Base-by-base conservation (phyloP, 148 eudicot genomes). In the Mesembryanthemum crystallinum region DNA sequence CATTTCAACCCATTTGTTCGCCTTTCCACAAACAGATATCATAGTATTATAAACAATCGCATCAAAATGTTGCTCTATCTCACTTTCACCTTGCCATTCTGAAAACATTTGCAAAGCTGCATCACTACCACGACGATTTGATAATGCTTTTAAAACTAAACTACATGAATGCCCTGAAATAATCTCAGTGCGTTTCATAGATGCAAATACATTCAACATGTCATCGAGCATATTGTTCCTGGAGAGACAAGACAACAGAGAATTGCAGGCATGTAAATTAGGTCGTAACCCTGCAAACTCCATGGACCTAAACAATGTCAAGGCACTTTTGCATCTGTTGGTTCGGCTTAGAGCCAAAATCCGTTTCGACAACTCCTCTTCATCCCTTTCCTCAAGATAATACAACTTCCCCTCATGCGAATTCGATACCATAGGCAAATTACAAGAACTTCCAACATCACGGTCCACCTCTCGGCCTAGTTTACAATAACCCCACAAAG, bases 371-470 rank as follows among this genome's bases (percentile, higher is more conserved):
- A 89, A 76, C 9, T 42, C 68, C 76, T 73, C 72, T 73, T 88
- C 89, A 87, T 87, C 77, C 43, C 73, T 84, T 83, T 86, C 92
- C 82, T 91, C 96, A 30, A 91, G 72, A 78, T 82, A 90, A 39
- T 61, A 65, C 18, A 88, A 64, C 77, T 62, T 82, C 67, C 62
- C 61, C 51, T 67, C 82, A 71, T 76, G 52, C 74, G 64, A 69
- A 58, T 59, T 74, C 28, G 69, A 71, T 78, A 15, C 43, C 73
- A 51, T 32, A 3, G 66, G 63, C 27, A 61, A n/a, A 45, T 27
- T 23, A 42, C n/a, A 21, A 15, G 39, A 73, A 61, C 18, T 60
- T 33, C 23, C 32, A 74, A 21, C n/a, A 6, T 42, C 64, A 74
- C 54, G 33, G 3, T 68, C 58, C 37, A 21, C 4, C 4, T 28